Conservation (phyloP, 164 flowering plant species). For the Umbilicus rupestris region DNA sequence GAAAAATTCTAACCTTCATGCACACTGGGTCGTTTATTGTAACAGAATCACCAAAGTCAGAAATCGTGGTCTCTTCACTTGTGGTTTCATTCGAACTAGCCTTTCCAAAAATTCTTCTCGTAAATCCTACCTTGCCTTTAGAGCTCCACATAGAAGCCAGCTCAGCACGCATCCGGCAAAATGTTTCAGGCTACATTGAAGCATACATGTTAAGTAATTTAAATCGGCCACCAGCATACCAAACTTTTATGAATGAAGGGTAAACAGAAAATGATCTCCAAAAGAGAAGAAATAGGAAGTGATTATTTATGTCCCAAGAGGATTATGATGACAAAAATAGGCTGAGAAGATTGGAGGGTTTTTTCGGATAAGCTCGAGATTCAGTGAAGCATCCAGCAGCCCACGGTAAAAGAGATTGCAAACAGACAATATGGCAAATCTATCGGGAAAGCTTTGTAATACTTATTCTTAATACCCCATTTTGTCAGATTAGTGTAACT, state of each 20-base stretch:
- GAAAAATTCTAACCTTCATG: slow-evolving; percentile 42
- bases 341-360: too few relatives aligned
- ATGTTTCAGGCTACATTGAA: slow-evolving; percentile 57
- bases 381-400: too few relatives aligned
- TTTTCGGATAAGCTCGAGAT: too few relatives aligned
- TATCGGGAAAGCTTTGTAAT: too few relatives aligned
- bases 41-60: slow-evolving; percentile 18
- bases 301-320: too few relatives aligned
- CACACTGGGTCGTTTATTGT: slow-evolving; percentile 29
- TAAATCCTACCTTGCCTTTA: slow-evolving; percentile 30
- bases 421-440: too few relatives aligned
- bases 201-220: not conserved
- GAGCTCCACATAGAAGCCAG: slow-evolving; percentile 85
- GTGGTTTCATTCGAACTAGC: slow-evolving; percentile 18
- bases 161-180: slow-evolving; percentile 64
- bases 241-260: not conserved
- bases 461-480: too few relatives aligned
- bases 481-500: too few relatives aligned
- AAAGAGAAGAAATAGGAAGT: too few relatives aligned
- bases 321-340: too few relatives aligned
- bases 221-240: not conserved
- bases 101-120: slow-evolving; percentile 39
- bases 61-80: slow-evolving; percentile 17
- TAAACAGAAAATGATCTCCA: too few relatives aligned
- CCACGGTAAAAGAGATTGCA: too few relatives aligned